A percentile compares a stretch with the other conserved stretches of the same genome.
Conservation (phyloP, 345 rosid species). For the Boechera retrofracta region DNA sequence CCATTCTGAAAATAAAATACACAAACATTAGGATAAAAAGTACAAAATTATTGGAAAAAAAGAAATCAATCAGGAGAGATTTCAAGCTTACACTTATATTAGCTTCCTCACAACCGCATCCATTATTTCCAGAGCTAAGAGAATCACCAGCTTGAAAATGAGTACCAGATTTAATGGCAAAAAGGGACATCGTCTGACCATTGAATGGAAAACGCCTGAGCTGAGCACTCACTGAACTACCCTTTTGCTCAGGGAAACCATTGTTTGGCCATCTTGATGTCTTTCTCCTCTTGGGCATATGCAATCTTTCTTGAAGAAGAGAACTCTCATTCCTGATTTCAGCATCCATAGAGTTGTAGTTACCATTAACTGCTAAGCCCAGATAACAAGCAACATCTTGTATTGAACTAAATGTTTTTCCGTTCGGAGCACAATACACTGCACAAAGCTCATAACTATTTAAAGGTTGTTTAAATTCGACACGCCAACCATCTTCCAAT, state of each 20-base stretch:
- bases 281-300: slow-evolving; percentile 66
- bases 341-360: slow-evolving; percentile 46
- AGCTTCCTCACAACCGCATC: slow-evolving; percentile 47
- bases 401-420: slow-evolving; percentile 76
- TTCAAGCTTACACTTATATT: slow-evolving; percentile 56
- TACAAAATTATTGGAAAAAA: background rate
- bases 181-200: slow-evolving; percentile 48
- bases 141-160: slow-evolving; percentile 50
- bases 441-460: slow-evolving; percentile 59
- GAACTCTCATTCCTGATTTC: slow-evolving; percentile 56
- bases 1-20: slow-evolving; percentile 63
- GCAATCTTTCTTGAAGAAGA: slow-evolving; percentile 60
- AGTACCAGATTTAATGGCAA: slow-evolving; percentile 44
- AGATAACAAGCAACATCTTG: slow-evolving; percentile 85
- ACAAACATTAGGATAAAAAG: slow-evolving; percentile 29
- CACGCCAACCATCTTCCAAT: slow-evolving; percentile 86
- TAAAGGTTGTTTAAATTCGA: slow-evolving; percentile 65
- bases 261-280: slow-evolving; percentile 52
- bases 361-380: slow-evolving; percentile 64
- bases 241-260: slow-evolving; percentile 65
- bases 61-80: background rate
- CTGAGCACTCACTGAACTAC: slow-evolving; percentile 49
- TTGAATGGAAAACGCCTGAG: slow-evolving; percentile 52
- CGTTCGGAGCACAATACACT: slow-evolving; percentile 82
- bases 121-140: slow-evolving; percentile 47